Evolutionary conservation across 2,329 filamentous ascomycete genomes (phyloP).

Genomic region (Talaromyces albobiverticillius): DNA sequence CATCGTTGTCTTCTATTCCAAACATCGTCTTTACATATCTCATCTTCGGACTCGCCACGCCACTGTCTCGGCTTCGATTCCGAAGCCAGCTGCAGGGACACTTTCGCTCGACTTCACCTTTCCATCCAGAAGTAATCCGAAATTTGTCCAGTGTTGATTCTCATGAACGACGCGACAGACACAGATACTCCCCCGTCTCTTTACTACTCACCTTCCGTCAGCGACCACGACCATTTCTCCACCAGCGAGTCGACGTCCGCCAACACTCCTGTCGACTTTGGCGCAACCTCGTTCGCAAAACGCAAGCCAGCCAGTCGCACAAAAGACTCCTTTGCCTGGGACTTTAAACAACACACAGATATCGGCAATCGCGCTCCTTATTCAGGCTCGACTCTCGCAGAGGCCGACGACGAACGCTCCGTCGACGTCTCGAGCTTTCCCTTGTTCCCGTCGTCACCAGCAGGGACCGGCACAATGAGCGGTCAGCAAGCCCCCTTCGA

Average conservation of each 20-base stretch:
- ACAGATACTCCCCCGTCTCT: constrained; percentile 50
- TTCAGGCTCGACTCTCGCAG: constrained; percentile 29
- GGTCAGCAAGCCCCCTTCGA: constrained; percentile 57
- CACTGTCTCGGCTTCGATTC: constrained; percentile 6
- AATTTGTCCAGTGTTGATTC: not conserved
- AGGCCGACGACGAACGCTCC: constrained; percentile 25
- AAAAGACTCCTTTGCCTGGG: constrained; percentile 43
- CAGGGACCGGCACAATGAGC: constrained; percentile 46
- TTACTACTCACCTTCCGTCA: constrained; percentile 49
- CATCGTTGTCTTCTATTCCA: not conserved
- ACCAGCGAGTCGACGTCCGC: constrained; percentile 49
- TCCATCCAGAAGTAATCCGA: not conserved
- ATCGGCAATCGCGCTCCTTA: constrained; percentile 32
- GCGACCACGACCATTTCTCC: constrained; percentile 48
- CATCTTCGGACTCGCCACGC: not conserved
- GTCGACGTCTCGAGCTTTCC: constrained; percentile 34
- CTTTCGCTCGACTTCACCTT: not conserved
- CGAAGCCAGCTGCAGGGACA: constrained; percentile 1
- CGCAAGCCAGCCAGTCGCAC: constrained; percentile 44
- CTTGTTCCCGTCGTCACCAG: constrained; percentile 38
- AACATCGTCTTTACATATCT: not conserved
- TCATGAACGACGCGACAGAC: constrained; percentile 55
- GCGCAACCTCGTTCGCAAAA: constrained; percentile 36
- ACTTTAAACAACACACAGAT: constrained; percentile 35
- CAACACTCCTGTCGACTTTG: constrained; percentile 49